Evolutionary conservation across 352 stramenopile genomes (phyloP).

Genomic region (Globisporangium rhizosaccharum): DNA sequence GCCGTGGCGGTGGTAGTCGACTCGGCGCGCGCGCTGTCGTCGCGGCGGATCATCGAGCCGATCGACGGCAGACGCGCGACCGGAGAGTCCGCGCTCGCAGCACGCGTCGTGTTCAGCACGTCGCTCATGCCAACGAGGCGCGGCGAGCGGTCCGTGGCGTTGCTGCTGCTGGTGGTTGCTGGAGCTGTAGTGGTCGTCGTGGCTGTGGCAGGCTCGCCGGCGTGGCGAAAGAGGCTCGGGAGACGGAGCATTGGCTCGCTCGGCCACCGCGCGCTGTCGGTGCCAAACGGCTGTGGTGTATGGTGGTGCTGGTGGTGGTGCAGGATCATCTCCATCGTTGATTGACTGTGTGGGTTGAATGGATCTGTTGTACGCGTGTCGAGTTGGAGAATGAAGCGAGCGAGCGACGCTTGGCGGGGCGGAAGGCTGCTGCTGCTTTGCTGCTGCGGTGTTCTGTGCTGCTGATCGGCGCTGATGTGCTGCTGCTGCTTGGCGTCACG

Average conservation of each 20-base stretch:
- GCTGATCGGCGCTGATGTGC: neutral
- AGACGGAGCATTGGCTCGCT: constrained; percentile 31
- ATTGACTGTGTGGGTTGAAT: neutral
- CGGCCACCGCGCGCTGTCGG: constrained; percentile 24
- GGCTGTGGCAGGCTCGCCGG: constrained; percentile 1
- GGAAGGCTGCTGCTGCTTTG: neutral
- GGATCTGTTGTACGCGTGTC: constrained; percentile 7
- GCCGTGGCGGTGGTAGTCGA: constrained; percentile 7
- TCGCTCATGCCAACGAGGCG: constrained; percentile 63
- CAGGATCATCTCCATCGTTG: constrained; percentile 60
- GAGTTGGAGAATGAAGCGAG: constrained; percentile 11
- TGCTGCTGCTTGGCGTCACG: constrained; percentile 4
- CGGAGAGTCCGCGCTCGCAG: constrained; percentile 23
- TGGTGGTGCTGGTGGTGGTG: constrained; percentile 22
- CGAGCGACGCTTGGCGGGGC: constrained; percentile 6
- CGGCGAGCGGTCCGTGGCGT: constrained; percentile 28
- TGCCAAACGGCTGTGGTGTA: constrained; percentile 21
- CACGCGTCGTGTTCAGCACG: constrained; percentile 33
- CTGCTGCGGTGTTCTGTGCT: neutral
- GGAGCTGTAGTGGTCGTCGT: constrained; percentile 1
- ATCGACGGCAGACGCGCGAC: constrained; percentile 57
- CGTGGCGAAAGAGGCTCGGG: constrained; percentile 44
- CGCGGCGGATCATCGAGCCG: constrained; percentile 59
- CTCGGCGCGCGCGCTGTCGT: constrained; percentile 22
- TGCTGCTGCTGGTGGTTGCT: constrained; percentile 1